Evolutionary conservation across 192 early-diverging fungal species (phyloP).

Genomic region (Chytriomyces sp.): DNA sequence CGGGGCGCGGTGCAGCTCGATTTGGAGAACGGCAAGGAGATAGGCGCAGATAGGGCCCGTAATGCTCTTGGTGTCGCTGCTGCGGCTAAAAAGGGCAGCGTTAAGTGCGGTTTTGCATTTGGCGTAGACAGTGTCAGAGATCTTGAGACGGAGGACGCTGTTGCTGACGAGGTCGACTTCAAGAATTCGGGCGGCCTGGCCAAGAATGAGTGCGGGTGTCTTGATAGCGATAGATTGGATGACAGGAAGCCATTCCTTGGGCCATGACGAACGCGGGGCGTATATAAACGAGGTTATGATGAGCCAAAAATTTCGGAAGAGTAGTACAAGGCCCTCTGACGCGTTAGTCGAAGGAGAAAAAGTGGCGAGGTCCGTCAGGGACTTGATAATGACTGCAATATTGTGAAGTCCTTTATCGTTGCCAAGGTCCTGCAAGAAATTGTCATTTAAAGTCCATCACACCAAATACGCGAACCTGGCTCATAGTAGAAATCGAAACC

Average conservation of each 20-base stretch:
- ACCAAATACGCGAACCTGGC: not conserved
- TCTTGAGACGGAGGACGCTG: slow-evolving; percentile 72
- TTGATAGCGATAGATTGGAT: slow-evolving; percentile 77
- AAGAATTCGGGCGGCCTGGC: slow-evolving; percentile 70
- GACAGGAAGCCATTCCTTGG: slow-evolving; percentile 70
- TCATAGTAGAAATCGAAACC: slow-evolving; percentile 11
- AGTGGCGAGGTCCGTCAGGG: slow-evolving; percentile 38
- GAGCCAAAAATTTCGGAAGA: slow-evolving; percentile 93
- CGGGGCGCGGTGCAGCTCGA: slow-evolving; percentile 77
- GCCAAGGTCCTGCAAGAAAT: not conserved
- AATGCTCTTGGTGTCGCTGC: slow-evolving; percentile 35
- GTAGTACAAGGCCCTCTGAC: slow-evolving; percentile 56
- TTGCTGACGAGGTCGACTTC: slow-evolving; percentile 87
- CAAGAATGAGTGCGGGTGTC: slow-evolving; percentile 80
- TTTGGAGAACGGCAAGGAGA: slow-evolving; percentile 78
- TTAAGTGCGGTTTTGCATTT: slow-evolving; percentile 7
- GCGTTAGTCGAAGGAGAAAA: slow-evolving; percentile 16
- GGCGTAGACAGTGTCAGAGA: slow-evolving; percentile 50
- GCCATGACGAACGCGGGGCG: slow-evolving; percentile 71
- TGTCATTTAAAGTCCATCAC: not conserved
- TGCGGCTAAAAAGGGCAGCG: not conserved
- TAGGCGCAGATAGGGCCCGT: slow-evolving; percentile 78
- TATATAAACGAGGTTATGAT: slow-evolving; percentile 79
- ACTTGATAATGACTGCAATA: slow-evolving; percentile 38
- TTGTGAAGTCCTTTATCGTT: slow-evolving; percentile 37